These are phyloP conservation scores for Endothia cerciana DNA, from an alignment of 2,329 filamentous ascomycete genomes.

Conservation along the genomic window DNA sequence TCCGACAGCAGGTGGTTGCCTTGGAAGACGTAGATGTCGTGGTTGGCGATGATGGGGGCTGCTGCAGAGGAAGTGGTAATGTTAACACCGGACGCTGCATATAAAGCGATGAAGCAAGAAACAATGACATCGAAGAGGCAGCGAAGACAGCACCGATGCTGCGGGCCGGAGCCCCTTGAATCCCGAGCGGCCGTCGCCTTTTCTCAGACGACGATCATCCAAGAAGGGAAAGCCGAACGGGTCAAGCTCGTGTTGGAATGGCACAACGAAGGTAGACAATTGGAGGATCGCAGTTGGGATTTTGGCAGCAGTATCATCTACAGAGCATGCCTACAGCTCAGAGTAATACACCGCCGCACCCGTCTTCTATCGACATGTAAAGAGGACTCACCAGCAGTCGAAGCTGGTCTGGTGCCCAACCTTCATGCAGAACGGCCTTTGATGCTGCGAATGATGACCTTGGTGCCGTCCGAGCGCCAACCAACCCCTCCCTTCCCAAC, in stretches of 20 bases:
- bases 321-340: slow-evolving; percentile 9
- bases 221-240: neutral
- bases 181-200: neutral
- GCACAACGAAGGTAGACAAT: neutral
- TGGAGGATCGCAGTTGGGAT: neutral
- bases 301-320: slow-evolving; percentile 13
- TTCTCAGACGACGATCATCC: neutral
- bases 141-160: neutral
- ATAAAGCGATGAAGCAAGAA: neutral
- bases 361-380: neutral
- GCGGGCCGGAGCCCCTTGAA: neutral
- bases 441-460: slow-evolving; percentile 73
- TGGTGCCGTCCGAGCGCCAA: slow-evolving; percentile 77
- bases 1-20: neutral
- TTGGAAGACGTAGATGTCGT: neutral
- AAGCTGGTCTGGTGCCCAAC: too few relatives aligned
- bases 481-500: slow-evolving; percentile 72
- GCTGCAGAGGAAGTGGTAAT: neutral
- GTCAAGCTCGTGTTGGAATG: neutral
- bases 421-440: slow-evolving; percentile 42
- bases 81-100: neutral
- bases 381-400: neutral
- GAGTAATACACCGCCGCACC: slow-evolving; percentile 1
- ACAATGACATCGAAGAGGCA: neutral
- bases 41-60: neutral